Evolutionary conservation across 371 early-diverging fungal species (phyloP).

Genomic region (Umbelopsis sp.): DNA sequence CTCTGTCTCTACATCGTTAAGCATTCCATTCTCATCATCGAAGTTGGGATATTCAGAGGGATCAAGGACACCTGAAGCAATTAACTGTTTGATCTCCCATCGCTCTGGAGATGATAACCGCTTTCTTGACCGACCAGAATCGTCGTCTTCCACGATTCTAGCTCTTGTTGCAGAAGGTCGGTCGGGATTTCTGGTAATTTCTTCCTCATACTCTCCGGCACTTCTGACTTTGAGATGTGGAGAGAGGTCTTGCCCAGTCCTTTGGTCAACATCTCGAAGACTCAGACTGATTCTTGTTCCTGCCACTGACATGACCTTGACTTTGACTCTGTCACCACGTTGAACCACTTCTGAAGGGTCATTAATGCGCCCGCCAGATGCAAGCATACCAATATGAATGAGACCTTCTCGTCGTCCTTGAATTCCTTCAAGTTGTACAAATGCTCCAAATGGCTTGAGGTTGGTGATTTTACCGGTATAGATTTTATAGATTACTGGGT

Average conservation of each 20-base stretch:
- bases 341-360: conserved; percentile 84
- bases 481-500: conserved; percentile 88
- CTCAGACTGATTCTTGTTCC: conserved; percentile 83
- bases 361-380: conserved; percentile 65
- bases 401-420: conserved; percentile 76
- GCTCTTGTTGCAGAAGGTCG: conserved; percentile 49
- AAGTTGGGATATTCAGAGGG: conserved; percentile 86
- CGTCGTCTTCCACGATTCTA: conserved; percentile 60
- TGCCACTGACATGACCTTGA: conserved; percentile 90
- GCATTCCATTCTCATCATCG: conserved; percentile 66
- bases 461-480: conserved; percentile 82
- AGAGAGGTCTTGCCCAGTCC: conserved; percentile 84
- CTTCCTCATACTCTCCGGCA: conserved; percentile 63
- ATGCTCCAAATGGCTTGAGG: conserved; percentile 91
- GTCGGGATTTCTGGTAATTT: conserved; percentile 69
- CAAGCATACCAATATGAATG: conserved; percentile 83
- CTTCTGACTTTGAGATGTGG: conserved; percentile 61
- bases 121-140: conserved; percentile 68
- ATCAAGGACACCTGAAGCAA: conserved; percentile 91
- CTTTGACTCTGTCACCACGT: conserved; percentile 80
- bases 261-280: conserved; percentile 95
- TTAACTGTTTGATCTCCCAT: conserved; percentile 96
- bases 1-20: conserved; percentile 84
- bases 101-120: conserved; percentile 95
- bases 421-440: conserved; percentile 85